Percentiles rank a stretch among this genome's conserved stretches.
phyloP scores from a whole-genome alignment of 2,329 filamentous ascomycete genomes.

The Trichoderma oligosporum region DNA sequence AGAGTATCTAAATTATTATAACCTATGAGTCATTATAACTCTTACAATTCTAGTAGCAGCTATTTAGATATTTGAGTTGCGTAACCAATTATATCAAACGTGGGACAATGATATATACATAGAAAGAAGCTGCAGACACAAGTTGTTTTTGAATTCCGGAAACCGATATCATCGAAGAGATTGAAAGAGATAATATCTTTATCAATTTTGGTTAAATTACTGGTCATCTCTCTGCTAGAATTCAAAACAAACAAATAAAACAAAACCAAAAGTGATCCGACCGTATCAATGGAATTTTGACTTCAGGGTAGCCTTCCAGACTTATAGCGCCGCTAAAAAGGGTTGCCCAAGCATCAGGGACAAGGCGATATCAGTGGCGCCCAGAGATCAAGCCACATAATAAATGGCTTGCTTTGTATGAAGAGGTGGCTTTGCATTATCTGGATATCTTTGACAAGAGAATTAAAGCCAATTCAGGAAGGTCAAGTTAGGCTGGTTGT shows the following conservation, averaged over 20 bases:
- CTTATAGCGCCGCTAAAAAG: neutral
- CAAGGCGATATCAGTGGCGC: neutral
- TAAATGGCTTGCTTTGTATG: slow-evolving; percentile 4
- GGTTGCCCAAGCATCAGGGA: slow-evolving; percentile 10
- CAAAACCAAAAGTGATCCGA: too few species aligned
- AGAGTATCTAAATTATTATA: slow-evolving; percentile 27
- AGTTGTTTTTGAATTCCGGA: too few species aligned
- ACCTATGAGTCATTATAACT: neutral
- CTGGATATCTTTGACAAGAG: neutral
- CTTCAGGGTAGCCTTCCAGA: slow-evolving; percentile 6
- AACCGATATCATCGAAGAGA: neutral
- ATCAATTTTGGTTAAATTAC: too few species aligned
- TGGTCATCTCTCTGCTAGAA: too few species aligned
- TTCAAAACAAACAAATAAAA: too few species aligned
- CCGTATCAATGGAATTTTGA: neutral
- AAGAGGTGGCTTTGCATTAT: neutral
- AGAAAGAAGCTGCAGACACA: too few species aligned
- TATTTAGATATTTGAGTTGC: neutral
- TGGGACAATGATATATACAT: too few species aligned
- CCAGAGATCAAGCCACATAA: neutral
- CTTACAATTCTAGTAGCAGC: neutral
- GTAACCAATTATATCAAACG: neutral
- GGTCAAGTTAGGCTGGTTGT: too few species aligned
- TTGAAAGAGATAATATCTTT: neutral
- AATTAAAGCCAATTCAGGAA: neutral